Percentiles rank a stretch among this genome's conserved stretches.
These are phyloP conservation scores for Zopfia rhizophila DNA, from an alignment of 2,329 filamentous ascomycete genomes.

Conservation along the genomic window DNA sequence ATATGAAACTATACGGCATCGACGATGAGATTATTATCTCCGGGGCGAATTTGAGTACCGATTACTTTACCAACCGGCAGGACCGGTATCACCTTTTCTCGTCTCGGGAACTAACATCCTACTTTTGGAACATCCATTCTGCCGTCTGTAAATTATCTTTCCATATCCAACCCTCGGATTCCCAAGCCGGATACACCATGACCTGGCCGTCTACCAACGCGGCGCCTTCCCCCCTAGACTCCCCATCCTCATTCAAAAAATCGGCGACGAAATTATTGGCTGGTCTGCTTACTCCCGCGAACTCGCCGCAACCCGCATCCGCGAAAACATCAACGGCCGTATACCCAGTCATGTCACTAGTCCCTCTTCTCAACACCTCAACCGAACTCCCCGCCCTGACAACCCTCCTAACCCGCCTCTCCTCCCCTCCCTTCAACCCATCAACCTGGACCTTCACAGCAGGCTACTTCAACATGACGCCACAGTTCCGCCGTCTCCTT, in stretches of 20 bases:
- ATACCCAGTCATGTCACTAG: conserved; percentile 89
- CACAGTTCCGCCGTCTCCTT: conserved; percentile 81
- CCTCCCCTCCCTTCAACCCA: conserved; percentile 69
- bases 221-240: conserved; percentile 77
- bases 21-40: conserved; percentile 97
- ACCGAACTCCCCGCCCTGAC: conserved; percentile 89
- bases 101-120: conserved; percentile 80
- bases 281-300: conserved; percentile 69
- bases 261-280: conserved; percentile 74
- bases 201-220: conserved; percentile 81
- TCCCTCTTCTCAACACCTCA: conserved; percentile 84
- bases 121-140: conserved; percentile 81
- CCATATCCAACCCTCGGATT: conserved; percentile 71
- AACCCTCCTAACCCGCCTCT: conserved; percentile 77
- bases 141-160: conserved; percentile 85
- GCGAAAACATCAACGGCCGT: conserved; percentile 60
- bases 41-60: conserved; percentile 84
- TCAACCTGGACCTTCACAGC: conserved; percentile 96
- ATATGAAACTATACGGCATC: conserved; percentile 98
- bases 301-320: conserved; percentile 37
- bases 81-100: conserved; percentile 94
- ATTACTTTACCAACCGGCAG: conserved; percentile 97
- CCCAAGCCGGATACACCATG: conserved; percentile 62
- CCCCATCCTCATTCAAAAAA: conserved; percentile 74
- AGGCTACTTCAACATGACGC: conserved; percentile 97